Evolutionary conservation across 163 green algal genomes (phyloP), one percentile per base, ranked within the genome.

Genomic region (Scenedesmus sp.): DNA sequence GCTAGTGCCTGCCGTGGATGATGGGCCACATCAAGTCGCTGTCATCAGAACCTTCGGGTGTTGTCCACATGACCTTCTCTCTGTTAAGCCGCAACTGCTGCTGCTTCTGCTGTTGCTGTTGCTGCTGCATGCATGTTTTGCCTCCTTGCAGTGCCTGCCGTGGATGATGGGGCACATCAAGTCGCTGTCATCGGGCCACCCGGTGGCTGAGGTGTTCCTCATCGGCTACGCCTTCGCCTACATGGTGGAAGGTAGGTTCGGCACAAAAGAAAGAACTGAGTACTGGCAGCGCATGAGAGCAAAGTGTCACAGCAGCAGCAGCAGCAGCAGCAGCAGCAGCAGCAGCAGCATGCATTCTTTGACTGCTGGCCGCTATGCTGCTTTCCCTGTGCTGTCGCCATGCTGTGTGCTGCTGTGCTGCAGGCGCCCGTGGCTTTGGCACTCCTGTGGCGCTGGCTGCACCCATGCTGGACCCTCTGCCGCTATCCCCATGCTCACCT

Each of bases 211-310:
- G 60, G 59, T 93, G 34, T 91, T 91, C 59, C 67, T 93, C 34
- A 91, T 93, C 34, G 90, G 90, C 34, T 93, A 81, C 16, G 66
- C 66, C 34, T 90, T 93, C 91, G 90, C 90, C 12, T 93, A 93
- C 84, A 9, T 93, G 34, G 86, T 93, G 34, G 90, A 93, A 52
- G 90, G 90, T 88, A 56, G 57, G 82, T 26, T 34, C 7, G 59
- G 59, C 59, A 10, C 59, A 10, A 15, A 5, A 81, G 70, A 9
- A 26, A 7, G 9, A 9, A 52, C 34, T 46, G 34, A 46, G 34
- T 46, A 46, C 34, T 46, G 34, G 34, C 34, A 46, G 34, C 34
- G 67, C 67, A 26, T 79, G 15, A 26, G 9, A 79, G 12, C 15
- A 23, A 79, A 12, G 67, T n/a, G 12, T 26, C 67, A 79, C 10